These are phyloP conservation scores for Seiridium unicorne DNA, from an alignment of 2,329 filamentous ascomycete genomes.

Conservation along the genomic window DNA sequence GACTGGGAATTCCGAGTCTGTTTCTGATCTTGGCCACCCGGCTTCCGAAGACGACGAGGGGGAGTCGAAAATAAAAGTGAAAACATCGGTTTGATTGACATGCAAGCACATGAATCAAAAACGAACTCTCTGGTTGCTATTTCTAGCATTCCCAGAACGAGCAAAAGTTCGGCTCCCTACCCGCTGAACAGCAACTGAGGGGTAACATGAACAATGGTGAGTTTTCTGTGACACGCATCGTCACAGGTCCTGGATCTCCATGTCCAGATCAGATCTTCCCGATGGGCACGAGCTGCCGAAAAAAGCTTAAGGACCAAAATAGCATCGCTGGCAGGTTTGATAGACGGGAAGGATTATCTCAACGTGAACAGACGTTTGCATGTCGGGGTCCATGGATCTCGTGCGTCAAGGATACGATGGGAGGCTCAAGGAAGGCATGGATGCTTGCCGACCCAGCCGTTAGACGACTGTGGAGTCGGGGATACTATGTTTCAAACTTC, in stretches of 20 bases:
- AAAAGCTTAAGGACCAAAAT: constrained; percentile 8
- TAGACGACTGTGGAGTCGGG: background rate
- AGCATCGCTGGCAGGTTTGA: constrained; percentile 6
- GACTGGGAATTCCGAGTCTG: background rate
- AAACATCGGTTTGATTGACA: background rate
- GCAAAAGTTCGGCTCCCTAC: background rate
- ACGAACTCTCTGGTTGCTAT: background rate
- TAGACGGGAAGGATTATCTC: constrained; percentile 1
- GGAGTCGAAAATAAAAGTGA: too few relatives aligned
- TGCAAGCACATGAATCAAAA: background rate
- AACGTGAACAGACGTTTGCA: background rate
- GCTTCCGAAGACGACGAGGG: too few relatives aligned
- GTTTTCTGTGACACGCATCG: constrained; percentile 1
- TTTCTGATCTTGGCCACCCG: background rate
- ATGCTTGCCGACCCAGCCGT: constrained; percentile 5
- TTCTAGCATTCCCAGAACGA: background rate
- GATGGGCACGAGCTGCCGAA: background rate
- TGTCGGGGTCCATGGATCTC: background rate
- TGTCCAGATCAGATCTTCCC: background rate
- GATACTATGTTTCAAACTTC: constrained; percentile 7
- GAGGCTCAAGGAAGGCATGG: background rate
- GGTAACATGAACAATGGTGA: background rate
- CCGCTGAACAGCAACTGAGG: background rate
- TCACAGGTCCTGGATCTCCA: background rate
- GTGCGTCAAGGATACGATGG: background rate